These are phyloP conservation scores for Candida ipomoeae DNA, from an alignment of 805 yeast genomes.

Conservation along the genomic window DNA sequence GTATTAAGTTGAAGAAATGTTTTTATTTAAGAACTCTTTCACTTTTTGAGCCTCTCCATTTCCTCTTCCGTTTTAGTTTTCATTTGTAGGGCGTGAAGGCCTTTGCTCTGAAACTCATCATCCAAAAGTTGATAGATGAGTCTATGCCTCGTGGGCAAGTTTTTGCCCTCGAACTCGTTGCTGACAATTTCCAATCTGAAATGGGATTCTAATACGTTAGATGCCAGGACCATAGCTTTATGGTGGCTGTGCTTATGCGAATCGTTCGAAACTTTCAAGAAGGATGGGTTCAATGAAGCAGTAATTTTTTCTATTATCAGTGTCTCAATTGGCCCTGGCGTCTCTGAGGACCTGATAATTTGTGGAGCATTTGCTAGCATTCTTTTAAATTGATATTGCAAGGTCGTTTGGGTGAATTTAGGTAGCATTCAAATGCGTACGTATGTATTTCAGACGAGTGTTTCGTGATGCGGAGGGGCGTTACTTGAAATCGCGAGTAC, in stretches of 20 bases:
- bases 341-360: slow-evolving; percentile 15
- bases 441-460: not conserved
- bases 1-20: not conserved
- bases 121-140: slow-evolving; percentile 62
- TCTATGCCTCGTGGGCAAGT: slow-evolving; percentile 74
- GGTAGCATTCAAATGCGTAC: slow-evolving; percentile 6
- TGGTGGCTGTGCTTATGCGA: slow-evolving; percentile 88
- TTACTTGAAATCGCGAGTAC: not conserved
- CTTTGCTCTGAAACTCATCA: slow-evolving; percentile 66
- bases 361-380: slow-evolving; percentile 9
- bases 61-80: slow-evolving; percentile 73
- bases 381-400: slow-evolving; percentile 1
- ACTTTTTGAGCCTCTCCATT: slow-evolving; percentile 11
- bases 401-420: not conserved
- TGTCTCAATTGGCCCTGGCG: slow-evolving; percentile 47
- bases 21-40: not conserved
- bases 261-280: slow-evolving; percentile 63
- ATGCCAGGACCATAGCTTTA: slow-evolving; percentile 70
- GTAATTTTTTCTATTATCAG: slow-evolving; percentile 44
- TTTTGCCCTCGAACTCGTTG: slow-evolving; percentile 59
- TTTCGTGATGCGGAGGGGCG: not conserved
- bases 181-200: slow-evolving; percentile 73
- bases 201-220: slow-evolving; percentile 75
- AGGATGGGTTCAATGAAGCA: slow-evolving; percentile 40
- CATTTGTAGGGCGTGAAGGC: slow-evolving; percentile 86